A percentile compares a stretch with the other conserved stretches of the same genome.
Evolutionary conservation across 1,284 basidiomycete species (phyloP).

Genomic region (Austropuccinia psidii): DNA sequence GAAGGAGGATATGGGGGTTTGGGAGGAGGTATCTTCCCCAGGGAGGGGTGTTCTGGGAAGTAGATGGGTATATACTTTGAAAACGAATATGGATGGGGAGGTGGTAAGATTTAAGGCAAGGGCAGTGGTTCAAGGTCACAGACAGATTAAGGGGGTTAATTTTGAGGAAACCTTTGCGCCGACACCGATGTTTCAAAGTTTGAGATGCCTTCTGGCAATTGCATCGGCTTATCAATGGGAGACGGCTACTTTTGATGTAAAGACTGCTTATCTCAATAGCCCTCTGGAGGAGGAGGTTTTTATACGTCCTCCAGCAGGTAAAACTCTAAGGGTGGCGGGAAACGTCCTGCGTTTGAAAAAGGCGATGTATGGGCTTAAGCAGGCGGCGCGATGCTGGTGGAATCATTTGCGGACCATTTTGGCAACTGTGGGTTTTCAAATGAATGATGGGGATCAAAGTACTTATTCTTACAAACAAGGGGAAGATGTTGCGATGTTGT

Average conservation of each 20-base stretch:
- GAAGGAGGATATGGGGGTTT: not conserved
- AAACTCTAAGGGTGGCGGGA: too few relatives aligned
- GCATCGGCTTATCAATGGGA: not conserved
- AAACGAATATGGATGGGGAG: not conserved
- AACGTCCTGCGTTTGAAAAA: not conserved
- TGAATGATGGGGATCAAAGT: too few relatives aligned
- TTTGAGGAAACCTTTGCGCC: not conserved
- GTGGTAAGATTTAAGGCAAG: not conserved
- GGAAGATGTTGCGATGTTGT: too few relatives aligned
- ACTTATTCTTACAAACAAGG: too few relatives aligned
- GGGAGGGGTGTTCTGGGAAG: not conserved
- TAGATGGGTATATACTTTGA: slow-evolving; percentile 1
- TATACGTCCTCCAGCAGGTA: not conserved
- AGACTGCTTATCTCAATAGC: slow-evolving; percentile 5
- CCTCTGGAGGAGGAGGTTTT: not conserved
- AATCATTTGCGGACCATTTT: too few relatives aligned
- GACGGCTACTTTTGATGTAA: not conserved
- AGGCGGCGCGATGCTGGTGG: not conserved
- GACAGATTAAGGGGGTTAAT: not conserved
- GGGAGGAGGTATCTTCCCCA: not conserved
- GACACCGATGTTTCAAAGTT: not conserved
- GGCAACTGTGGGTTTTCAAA: too few relatives aligned
- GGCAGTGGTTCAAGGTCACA: not conserved
- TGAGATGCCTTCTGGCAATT: not conserved
- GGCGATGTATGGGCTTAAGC: not conserved